Evolutionary conservation across 345 rosid species (phyloP).

Genomic region (Syzygium grande): DNA sequence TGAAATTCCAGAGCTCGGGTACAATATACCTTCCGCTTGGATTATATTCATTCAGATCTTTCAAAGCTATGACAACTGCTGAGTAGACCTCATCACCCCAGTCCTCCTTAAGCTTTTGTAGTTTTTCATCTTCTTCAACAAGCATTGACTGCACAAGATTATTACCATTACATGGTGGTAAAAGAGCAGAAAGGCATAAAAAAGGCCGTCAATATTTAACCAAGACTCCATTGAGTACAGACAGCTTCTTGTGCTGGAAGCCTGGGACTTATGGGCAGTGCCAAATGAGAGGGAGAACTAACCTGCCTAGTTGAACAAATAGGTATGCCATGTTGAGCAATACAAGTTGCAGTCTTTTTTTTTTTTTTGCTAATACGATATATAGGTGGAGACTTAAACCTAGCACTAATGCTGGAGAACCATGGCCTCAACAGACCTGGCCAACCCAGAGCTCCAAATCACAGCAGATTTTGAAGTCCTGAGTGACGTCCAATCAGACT

Average conservation of each 20-base stretch:
- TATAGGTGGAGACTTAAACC: not conserved
- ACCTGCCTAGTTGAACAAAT: not conserved
- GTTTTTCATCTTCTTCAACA: conserved; percentile 60
- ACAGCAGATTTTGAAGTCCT: not conserved
- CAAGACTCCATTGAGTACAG: not conserved
- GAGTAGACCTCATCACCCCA: conserved; percentile 50
- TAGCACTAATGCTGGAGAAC: not conserved
- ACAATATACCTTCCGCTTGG: conserved; percentile 62
- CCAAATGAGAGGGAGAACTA: not conserved
- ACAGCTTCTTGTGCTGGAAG: not conserved
- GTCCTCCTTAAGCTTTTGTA: conserved; percentile 41
- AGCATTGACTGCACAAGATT: conserved; percentile 50
- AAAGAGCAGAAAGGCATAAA: not conserved
- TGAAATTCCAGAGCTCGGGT: conserved; percentile 59
- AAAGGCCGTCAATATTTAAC: not conserved
- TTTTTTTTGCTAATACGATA: not conserved
- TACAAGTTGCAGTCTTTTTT: not conserved
- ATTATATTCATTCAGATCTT: conserved; percentile 66
- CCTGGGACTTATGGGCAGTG: not conserved
- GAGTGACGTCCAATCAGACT: not conserved
- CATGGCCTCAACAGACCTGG: not conserved
- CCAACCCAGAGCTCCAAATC: not conserved
- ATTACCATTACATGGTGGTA: not conserved
- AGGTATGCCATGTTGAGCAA: not conserved
- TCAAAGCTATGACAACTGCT: conserved; percentile 53